These are phyloP conservation scores for Mycena galericulata DNA, from an alignment of 768 basidiomycete genomes.

Conservation along the genomic window DNA sequence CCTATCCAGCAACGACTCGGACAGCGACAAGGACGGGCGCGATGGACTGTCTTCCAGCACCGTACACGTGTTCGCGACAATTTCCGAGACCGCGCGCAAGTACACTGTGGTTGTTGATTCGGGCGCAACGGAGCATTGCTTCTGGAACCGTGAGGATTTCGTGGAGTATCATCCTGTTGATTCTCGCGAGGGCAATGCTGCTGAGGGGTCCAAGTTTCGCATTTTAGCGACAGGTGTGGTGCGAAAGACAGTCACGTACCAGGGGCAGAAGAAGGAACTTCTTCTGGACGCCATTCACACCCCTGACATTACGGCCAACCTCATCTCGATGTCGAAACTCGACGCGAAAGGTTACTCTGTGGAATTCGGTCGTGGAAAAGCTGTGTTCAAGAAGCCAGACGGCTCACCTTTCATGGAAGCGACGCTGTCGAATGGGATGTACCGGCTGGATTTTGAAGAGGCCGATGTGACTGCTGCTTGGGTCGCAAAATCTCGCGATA, in stretches of 20 bases:
- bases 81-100: too few species aligned
- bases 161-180: neutral
- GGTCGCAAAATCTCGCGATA: neutral
- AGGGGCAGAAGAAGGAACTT: neutral
- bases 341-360: neutral
- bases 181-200: too few species aligned
- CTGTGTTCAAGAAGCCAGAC: neutral
- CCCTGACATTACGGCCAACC: conserved; percentile 4
- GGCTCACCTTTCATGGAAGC: too few species aligned
- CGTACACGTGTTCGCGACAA: too few species aligned
- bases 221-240: neutral
- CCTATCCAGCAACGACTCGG: too few species aligned
- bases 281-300: neutral
- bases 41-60: too few species aligned
- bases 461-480: too few species aligned
- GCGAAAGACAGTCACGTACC: neutral
- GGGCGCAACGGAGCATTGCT: neutral
- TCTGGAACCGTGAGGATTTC: neutral
- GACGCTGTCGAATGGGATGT: too few species aligned
- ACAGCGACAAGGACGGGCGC: too few species aligned
- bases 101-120: neutral
- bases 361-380: neutral
- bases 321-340: conserved; percentile 5
- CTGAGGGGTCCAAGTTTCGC: neutral
- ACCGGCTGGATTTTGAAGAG: too few species aligned